These are phyloP conservation scores for Phialemoniopsis sp. DNA, from an alignment of 2,329 filamentous ascomycete genomes.

Conservation along the genomic window DNA sequence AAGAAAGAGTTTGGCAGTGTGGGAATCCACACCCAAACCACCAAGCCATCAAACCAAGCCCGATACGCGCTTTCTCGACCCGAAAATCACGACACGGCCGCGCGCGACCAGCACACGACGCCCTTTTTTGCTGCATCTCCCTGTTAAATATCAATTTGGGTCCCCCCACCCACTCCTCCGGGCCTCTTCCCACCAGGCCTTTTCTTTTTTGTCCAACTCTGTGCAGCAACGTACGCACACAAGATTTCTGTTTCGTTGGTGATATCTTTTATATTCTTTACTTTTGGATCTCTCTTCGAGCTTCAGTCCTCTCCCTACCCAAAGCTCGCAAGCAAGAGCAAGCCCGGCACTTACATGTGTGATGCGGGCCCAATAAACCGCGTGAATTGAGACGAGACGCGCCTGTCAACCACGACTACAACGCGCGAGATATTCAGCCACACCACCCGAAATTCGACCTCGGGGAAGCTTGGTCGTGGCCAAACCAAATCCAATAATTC, in stretches of 20 bases:
- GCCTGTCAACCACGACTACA: too few relatives aligned
- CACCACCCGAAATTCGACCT: too few relatives aligned
- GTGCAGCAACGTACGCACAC: constrained; percentile 6
- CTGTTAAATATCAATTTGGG: constrained; percentile 22
- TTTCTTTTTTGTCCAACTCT: constrained; percentile 3
- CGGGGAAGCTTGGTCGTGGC: too few relatives aligned
- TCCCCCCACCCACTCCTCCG: constrained; percentile 12
- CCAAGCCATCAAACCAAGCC: not conserved
- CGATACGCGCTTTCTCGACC: constrained; percentile 7
- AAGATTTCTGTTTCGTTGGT: constrained; percentile 7
- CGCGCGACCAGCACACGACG: constrained; percentile 10
- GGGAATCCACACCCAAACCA: constrained; percentile 13
- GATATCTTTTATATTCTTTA: too few relatives aligned
- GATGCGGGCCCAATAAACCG: too few relatives aligned
- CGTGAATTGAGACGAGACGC: too few relatives aligned
- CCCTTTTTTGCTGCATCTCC: too few relatives aligned
- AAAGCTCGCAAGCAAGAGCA: too few relatives aligned
- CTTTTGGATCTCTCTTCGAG: constrained; percentile 3
- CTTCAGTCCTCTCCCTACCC: too few relatives aligned
- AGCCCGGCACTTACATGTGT: not conserved
- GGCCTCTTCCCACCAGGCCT: constrained; percentile 19
- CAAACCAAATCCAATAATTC: too few relatives aligned
- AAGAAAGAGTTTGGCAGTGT: constrained; percentile 3
- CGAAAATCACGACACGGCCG: constrained; percentile 16
- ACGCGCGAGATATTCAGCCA: too few relatives aligned